These are phyloP conservation scores for Teunomyces pallodes DNA, from an alignment of 805 yeast species.

Conservation along the genomic window DNA sequence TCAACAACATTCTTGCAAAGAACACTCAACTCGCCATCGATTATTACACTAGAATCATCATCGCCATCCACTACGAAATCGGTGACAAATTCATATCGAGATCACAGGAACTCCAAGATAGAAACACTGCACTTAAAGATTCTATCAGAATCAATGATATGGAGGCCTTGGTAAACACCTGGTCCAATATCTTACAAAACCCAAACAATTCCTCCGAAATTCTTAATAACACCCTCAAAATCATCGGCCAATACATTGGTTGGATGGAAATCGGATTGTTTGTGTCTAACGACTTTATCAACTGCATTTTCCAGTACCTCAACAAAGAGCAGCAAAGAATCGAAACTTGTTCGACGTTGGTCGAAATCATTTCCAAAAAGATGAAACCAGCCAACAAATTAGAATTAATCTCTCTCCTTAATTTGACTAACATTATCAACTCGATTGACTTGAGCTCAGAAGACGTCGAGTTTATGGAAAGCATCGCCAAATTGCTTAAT, in stretches of 20 bases:
- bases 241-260: constrained; percentile 81
- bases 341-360: constrained; percentile 55
- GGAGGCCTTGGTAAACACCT: constrained; percentile 56
- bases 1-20: constrained; percentile 16
- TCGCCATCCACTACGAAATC: constrained; percentile 82
- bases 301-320: constrained; percentile 57
- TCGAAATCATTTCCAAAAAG: constrained; percentile 70
- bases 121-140: constrained; percentile 77
- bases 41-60: constrained; percentile 68
- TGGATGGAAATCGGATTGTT: constrained; percentile 89
- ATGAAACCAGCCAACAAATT: constrained; percentile 74
- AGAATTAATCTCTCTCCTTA: constrained; percentile 65
- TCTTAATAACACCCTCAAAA: constrained; percentile 55
- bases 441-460: constrained; percentile 31
- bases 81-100: constrained; percentile 87
- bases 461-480: constrained; percentile 68
- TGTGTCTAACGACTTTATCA: constrained; percentile 57
- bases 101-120: constrained; percentile 57
- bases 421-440: constrained; percentile 55
- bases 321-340: constrained; percentile 47
- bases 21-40: constrained; percentile 49
- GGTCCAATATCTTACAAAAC: constrained; percentile 59
- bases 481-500: constrained; percentile 70
- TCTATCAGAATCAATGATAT: constrained; percentile 76
- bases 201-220: constrained; percentile 41